A percentile compares a stretch with the other conserved stretches of the same genome.
These are phyloP conservation scores for Hortiboletus rubellus DNA, from an alignment of 1,284 basidiomycete genomes.

Conservation along the genomic window DNA sequence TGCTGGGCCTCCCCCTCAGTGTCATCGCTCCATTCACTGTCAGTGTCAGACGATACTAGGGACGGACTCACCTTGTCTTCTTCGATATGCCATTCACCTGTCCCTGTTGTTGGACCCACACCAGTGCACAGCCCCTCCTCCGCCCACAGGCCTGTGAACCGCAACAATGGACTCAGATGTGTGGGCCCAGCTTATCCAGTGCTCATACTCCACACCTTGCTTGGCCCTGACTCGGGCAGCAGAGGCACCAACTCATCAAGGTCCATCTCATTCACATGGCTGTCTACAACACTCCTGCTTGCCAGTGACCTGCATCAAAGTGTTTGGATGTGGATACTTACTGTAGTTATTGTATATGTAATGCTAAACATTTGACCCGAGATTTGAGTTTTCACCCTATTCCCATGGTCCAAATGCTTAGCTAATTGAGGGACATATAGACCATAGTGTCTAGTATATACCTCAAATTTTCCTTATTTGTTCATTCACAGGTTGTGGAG, in stretches of 20 bases:
- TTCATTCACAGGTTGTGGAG: too few relatives aligned
- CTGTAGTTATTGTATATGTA: too few relatives aligned
- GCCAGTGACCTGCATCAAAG: conserved; percentile 6
- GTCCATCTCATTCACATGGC: conserved; percentile 26
- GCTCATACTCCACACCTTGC: conserved; percentile 34
- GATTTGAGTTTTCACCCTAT: too few relatives aligned
- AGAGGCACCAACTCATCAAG: conserved; percentile 1
- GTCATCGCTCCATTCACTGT: conserved; percentile 42
- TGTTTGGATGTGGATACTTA: too few relatives aligned
- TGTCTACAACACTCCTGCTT: conserved; percentile 35
- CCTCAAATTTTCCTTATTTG: too few relatives aligned
- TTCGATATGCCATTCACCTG: conserved; percentile 33
- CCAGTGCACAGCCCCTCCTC: conserved; percentile 36
- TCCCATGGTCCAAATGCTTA: too few relatives aligned
- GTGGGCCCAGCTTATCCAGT: conserved; percentile 32
- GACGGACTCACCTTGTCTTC: conserved; percentile 47
- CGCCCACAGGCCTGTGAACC: conserved; percentile 51
- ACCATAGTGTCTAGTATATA: too few relatives aligned
- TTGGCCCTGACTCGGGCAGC: conserved; percentile 19
- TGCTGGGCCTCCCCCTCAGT: conserved; percentile 14
- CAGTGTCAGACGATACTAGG: conserved; percentile 51
- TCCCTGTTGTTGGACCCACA: too few relatives aligned
- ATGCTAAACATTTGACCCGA: too few relatives aligned
- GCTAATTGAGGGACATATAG: too few relatives aligned
- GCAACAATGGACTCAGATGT: conserved; percentile 64